Conservation (phyloP, 2,329 filamentous ascomycete species). For the Chalaropsis thielavioides region DNA sequence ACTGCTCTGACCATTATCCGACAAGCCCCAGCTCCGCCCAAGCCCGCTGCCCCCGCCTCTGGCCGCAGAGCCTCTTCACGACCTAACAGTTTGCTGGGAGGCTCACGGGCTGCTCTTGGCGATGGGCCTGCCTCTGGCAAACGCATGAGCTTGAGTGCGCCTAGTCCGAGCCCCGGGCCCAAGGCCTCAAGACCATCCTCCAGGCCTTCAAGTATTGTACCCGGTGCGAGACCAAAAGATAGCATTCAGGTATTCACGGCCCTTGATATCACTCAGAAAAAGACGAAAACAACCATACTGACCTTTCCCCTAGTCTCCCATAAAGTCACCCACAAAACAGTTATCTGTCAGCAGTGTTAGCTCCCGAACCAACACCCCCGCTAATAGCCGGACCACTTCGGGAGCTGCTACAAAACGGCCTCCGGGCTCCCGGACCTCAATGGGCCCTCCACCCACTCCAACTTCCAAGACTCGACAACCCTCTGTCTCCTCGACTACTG, state of each 20-base stretch:
- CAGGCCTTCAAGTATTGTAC: constrained; percentile 33
- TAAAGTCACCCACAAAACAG: constrained; percentile 68
- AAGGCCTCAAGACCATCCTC: constrained; percentile 33
- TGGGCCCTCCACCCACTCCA: constrained; percentile 49
- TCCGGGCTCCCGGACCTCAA: constrained; percentile 45
- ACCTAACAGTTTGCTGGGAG: constrained; percentile 33
- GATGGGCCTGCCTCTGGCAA: constrained; percentile 11
- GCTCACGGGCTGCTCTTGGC: constrained; percentile 22
- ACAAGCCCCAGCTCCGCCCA: constrained; percentile 31
- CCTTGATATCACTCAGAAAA: not conserved
- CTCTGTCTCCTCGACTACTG: constrained; percentile 30
- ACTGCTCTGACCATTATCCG: constrained; percentile 48
- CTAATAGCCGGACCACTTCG: constrained; percentile 31
- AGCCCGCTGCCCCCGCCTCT: constrained; percentile 24
- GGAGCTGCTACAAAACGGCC: constrained; percentile 20
- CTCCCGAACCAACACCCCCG: constrained; percentile 51
- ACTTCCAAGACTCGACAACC: constrained; percentile 31
- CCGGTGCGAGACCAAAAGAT: constrained; percentile 4
- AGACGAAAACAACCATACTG: constrained; percentile 2
- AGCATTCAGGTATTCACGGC: constrained; percentile 10
- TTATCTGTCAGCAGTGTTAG: constrained; percentile 33
- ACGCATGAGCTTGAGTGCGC: constrained; percentile 53
- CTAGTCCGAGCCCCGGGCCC: constrained; percentile 56
- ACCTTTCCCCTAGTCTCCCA: constrained; percentile 44
- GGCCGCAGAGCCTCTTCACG: constrained; percentile 28